Conservation (phyloP, 805 yeast species). For the Blastobotrys muscicola region DNA sequence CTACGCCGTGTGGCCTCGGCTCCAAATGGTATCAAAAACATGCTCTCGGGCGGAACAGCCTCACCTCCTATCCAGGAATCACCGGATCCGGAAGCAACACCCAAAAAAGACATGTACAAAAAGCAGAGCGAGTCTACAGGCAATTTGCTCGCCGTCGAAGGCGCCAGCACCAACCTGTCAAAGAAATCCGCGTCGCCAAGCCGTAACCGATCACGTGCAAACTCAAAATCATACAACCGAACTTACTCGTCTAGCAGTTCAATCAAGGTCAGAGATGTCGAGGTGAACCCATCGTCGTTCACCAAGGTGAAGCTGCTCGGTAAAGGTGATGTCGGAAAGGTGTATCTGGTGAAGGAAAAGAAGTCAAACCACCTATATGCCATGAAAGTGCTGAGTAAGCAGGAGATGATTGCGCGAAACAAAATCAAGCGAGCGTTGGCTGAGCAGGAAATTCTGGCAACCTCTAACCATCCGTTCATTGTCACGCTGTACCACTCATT, state of each 20-base stretch:
- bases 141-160: not conserved
- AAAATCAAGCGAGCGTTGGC: conserved; percentile 92
- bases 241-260: conserved; percentile 61
- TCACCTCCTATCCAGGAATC: too few relatives aligned
- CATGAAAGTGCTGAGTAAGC: conserved; percentile 81
- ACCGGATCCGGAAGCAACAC: not conserved
- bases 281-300: conserved; percentile 79
- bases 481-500: conserved; percentile 94
- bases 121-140: conserved; percentile 7
- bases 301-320: conserved; percentile 88
- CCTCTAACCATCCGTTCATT: conserved; percentile 94
- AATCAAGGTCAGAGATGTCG: conserved; percentile 62
- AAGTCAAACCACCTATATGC: conserved; percentile 70
- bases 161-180: conserved; percentile 10
- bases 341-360: conserved; percentile 81
- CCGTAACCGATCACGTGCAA: conserved; percentile 22
- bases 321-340: conserved; percentile 97
- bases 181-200: conserved; percentile 1
- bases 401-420: conserved; percentile 91
- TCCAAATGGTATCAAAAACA: conserved; percentile 47
- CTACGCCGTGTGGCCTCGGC: conserved; percentile 79
- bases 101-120: not conserved
- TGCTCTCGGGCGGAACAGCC: conserved; percentile 8
- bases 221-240: conserved; percentile 44
- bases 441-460: conserved; percentile 92